Conservation (phyloP, 169 alveolate species). For the Babesia bigemina region DNA sequence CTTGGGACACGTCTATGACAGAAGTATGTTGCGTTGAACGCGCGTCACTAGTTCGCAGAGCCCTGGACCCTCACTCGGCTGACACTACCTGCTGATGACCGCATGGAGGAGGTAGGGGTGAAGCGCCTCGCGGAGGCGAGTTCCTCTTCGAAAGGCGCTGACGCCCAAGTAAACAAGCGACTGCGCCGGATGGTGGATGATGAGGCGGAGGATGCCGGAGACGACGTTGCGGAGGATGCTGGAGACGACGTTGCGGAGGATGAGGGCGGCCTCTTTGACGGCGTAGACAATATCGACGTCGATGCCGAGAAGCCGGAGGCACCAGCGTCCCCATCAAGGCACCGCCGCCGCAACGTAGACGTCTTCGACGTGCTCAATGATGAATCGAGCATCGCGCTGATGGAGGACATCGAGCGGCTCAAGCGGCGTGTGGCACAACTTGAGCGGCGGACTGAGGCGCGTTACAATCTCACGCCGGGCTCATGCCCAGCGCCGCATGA, state of each 20-base stretch:
- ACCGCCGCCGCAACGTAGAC: slow-evolving; percentile 1
- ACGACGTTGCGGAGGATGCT: slow-evolving; percentile 11
- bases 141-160: neutral
- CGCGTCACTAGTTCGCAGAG: neutral
- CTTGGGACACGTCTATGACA: neutral
- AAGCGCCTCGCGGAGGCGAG: slow-evolving; percentile 2
- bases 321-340: neutral
- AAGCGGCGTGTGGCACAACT: slow-evolving; percentile 40
- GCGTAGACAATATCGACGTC: neutral
- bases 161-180: neutral
- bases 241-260: slow-evolving; percentile 22
- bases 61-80: slow-evolving; percentile 11
- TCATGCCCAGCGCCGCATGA: slow-evolving; percentile 64
- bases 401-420: slow-evolving; percentile 36
- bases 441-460: slow-evolving; percentile 11
- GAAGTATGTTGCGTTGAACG: neutral
- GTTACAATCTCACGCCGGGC: slow-evolving; percentile 48
- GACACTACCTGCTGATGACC: slow-evolving; percentile 27
- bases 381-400: slow-evolving; percentile 15
- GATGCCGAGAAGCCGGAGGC: neutral
- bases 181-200: slow-evolving; percentile 15
- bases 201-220: slow-evolving; percentile 45
- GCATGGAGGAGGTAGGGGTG: slow-evolving; percentile 25
- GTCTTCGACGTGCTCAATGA: slow-evolving; percentile 5
- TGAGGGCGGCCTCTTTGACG: slow-evolving; percentile 20